Evolutionary conservation across 192 early-diverging fungal genomes (phyloP).

Genomic region (Podila verticillata): DNA sequence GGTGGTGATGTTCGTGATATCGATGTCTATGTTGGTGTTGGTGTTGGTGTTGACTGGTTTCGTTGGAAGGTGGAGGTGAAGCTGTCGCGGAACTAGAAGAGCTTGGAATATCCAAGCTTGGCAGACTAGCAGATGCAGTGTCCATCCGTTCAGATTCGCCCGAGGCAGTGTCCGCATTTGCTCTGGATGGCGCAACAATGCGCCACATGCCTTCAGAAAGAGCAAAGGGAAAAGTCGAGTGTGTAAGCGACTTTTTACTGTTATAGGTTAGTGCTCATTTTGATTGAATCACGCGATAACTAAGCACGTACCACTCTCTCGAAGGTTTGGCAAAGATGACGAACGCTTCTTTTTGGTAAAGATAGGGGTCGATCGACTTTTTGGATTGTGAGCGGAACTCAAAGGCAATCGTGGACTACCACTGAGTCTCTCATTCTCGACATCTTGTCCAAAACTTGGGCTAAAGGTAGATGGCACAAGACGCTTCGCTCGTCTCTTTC

Average conservation of each 20-base stretch:
- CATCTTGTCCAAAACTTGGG: background rate
- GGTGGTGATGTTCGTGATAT: slow-evolving; percentile 7
- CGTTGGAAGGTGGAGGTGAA: background rate
- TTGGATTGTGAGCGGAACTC: slow-evolving; percentile 3
- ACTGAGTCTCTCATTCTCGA: background rate
- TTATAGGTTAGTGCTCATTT: background rate
- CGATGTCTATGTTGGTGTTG: background rate
- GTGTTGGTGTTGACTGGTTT: background rate
- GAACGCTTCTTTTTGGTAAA: slow-evolving; percentile 2
- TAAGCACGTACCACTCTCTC: slow-evolving; percentile 7
- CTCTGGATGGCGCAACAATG: no score
- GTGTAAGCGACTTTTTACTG: background rate
- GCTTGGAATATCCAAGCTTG: background rate
- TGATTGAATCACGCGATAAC: background rate
- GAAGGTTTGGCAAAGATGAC: slow-evolving; percentile 17
- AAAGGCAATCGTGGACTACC: slow-evolving; percentile 8
- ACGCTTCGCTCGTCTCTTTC: background rate
- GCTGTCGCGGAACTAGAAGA: background rate
- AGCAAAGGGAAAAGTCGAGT: background rate
- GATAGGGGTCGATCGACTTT: background rate
- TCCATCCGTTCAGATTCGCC: background rate
- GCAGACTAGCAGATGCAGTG: background rate
- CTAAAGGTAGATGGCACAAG: background rate
- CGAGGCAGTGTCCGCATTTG: background rate
- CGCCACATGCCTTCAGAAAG: no score